A percentile compares a stretch with the other conserved stretches of the same genome.
Evolutionary conservation across 805 yeast species (phyloP).

Genomic region (Debaryomyces tyrocola): DNA sequence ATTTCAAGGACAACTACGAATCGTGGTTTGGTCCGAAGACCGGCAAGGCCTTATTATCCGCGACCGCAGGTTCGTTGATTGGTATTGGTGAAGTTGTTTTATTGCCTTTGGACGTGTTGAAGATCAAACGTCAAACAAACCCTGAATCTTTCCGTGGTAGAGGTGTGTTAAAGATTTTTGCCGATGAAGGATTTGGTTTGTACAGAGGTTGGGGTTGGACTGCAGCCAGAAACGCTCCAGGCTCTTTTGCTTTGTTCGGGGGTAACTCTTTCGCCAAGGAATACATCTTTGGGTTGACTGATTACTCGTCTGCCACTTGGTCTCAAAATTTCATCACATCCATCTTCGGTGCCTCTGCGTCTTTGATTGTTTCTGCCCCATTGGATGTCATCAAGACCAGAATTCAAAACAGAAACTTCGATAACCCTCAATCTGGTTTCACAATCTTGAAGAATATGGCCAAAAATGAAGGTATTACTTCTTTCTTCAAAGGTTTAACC

Average conservation of each 20-base stretch:
- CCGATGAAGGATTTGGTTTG: constrained; percentile 90
- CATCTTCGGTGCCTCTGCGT: constrained; percentile 94
- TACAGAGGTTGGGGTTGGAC: constrained; percentile 99
- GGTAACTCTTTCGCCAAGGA: constrained; percentile 99
- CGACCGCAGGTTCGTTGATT: constrained; percentile 94
- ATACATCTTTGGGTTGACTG: constrained; percentile 81
- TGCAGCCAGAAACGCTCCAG: constrained; percentile 99
- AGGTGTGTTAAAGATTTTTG: constrained; percentile 82
- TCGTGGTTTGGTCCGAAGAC: constrained; percentile 84
- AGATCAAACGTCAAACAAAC: constrained; percentile 98
- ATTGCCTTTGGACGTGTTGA: constrained; percentile 92
- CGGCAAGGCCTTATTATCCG: constrained; percentile 95
- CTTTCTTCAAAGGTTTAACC: constrained; percentile 95
- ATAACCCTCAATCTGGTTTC: constrained; percentile 91
- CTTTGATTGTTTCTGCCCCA: constrained; percentile 95
- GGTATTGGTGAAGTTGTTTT: constrained; percentile 98
- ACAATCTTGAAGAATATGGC: constrained; percentile 91
- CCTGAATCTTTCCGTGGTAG: constrained; percentile 99
- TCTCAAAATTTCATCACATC: constrained; percentile 91
- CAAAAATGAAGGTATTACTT: constrained; percentile 82
- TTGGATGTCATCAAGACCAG: constrained; percentile 97
- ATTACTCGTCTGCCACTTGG: constrained; percentile 93
- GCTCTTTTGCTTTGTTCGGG: constrained; percentile 95
- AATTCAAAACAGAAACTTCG: constrained; percentile 95
- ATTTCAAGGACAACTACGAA: constrained; percentile 72